A percentile compares a stretch with the other conserved stretches of the same genome.
Conservation (phyloP, 2,329 filamentous ascomycete genomes). For the Ascochyta koolunga region DNA sequence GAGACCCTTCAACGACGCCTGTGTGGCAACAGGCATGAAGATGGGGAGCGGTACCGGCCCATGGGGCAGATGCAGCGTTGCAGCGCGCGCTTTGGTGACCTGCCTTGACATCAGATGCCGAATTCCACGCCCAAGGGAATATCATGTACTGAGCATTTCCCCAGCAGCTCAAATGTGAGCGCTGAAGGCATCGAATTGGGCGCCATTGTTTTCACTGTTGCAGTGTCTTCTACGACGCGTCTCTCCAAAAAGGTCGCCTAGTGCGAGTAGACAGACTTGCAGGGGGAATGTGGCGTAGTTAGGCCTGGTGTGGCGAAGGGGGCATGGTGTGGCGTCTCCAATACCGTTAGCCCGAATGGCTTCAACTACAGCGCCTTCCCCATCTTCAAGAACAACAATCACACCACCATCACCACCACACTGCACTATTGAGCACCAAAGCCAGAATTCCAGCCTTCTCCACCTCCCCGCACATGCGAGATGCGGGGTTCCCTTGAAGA, state of each 20-base stretch:
- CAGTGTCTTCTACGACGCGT: background rate
- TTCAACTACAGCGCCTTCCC: background rate
- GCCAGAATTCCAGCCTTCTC: background rate
- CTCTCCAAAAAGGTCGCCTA: slow-evolving; percentile 13
- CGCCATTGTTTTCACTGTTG: slow-evolving; percentile 31
- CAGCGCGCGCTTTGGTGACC: slow-evolving; percentile 94
- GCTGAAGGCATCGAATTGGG: slow-evolving; percentile 45
- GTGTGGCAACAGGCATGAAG: slow-evolving; percentile 98
- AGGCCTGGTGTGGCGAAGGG: too few relatives aligned
- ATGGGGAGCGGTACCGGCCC: slow-evolving; percentile 87
- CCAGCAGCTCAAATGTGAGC: slow-evolving; percentile 47
- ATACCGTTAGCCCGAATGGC: background rate
- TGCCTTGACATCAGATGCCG: slow-evolving; percentile 46
- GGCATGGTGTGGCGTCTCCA: background rate
- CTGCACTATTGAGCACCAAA: background rate
- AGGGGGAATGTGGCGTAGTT: too few relatives aligned
- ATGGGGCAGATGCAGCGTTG: slow-evolving; percentile 86
- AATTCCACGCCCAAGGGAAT: too few relatives aligned
- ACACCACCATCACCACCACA: too few relatives aligned
- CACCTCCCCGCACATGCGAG: background rate
- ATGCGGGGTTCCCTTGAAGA: slow-evolving; percentile 3
- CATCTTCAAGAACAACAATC: background rate
- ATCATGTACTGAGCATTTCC: slow-evolving; percentile 45
- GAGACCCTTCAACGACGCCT: slow-evolving; percentile 91
- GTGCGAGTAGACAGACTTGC: background rate